Percentiles rank a stretch among this genome's conserved stretches.
Conservation (phyloP, 441 rosid genomes). For the Adansonia grandidieri region DNA sequence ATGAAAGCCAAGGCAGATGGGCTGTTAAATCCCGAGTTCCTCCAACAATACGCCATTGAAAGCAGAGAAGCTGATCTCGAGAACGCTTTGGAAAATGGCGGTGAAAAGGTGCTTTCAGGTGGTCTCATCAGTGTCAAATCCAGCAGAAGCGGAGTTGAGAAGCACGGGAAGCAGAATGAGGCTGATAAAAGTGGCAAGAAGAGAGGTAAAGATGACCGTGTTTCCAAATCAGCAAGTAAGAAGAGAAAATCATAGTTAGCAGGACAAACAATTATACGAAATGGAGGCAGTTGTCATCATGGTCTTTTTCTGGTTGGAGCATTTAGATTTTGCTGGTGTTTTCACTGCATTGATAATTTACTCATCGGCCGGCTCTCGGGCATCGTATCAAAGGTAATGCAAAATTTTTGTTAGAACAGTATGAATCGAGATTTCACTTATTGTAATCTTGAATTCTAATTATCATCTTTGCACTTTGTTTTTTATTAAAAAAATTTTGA, state of each 20-base stretch:
- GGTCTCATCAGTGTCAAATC: slow-evolving; percentile 77
- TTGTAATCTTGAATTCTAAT: not conserved
- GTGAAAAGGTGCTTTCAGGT: slow-evolving; percentile 56
- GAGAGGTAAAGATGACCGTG: slow-evolving; percentile 54
- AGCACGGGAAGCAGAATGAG: slow-evolving; percentile 52
- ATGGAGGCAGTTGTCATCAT: not conserved
- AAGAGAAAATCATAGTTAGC: slow-evolving; percentile 54
- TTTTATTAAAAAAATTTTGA: not conserved
- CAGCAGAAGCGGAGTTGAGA: slow-evolving; percentile 44
- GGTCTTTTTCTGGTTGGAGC: too few species aligned
- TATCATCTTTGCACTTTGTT: not conserved
- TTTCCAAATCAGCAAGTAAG: slow-evolving; percentile 59
- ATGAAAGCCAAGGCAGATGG: slow-evolving; percentile 68
- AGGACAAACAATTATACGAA: not conserved
- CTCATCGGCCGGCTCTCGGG: not conserved
- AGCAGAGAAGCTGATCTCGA: slow-evolving; percentile 69
- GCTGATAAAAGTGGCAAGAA: slow-evolving; percentile 54
- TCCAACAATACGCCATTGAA: slow-evolving; percentile 70
- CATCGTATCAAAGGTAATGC: not conserved
- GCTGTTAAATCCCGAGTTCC: slow-evolving; percentile 58
- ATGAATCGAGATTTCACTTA: not conserved
- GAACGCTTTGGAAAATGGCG: slow-evolving; percentile 60
- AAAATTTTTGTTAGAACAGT: slow-evolving; percentile 20
- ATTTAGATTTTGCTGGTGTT: not conserved
- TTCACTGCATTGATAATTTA: not conserved